phyloP scores from a whole-genome alignment of 139 green algal genomes.

The Chlorella sp. region DNA sequence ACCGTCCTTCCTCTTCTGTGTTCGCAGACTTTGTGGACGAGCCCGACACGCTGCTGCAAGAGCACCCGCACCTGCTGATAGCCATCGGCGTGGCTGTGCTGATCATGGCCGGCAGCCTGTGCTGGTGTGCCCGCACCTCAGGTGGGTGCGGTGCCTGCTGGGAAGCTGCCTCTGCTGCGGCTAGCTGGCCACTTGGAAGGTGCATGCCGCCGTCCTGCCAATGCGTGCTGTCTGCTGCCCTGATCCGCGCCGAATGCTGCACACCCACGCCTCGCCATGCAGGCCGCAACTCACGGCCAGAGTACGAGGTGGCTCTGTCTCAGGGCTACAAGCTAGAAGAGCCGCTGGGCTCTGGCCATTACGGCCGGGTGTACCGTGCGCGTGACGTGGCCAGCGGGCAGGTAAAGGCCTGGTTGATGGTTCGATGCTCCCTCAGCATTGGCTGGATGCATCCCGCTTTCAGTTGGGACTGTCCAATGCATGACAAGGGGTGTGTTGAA shows the following conservation, averaged over 20 bases:
- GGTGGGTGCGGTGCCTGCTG: not conserved
- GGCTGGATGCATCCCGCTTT: no score
- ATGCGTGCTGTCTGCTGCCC: no score
- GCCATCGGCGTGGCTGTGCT: not conserved
- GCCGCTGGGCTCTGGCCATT: slow-evolving; percentile 33
- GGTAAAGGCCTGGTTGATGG: no score
- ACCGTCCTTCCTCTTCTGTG: no score
- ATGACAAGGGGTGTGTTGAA: no score
- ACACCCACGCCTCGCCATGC: not conserved
- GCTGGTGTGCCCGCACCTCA: not conserved
- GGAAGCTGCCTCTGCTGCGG: no score
- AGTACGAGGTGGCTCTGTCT: slow-evolving; percentile 1
- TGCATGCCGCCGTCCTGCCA: no score
- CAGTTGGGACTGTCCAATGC: no score
- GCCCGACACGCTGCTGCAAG: no score
- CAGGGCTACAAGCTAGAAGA: slow-evolving; percentile 19
- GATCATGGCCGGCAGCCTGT: not conserved
- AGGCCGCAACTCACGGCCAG: slow-evolving; percentile 7
- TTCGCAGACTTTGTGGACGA: no score
- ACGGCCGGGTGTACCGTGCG: slow-evolving; percentile 30
- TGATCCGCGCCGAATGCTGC: not conserved
- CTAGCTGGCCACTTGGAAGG: no score
- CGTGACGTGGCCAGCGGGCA: not conserved
- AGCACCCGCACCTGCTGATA: not conserved
- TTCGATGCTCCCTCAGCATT: no score